Evolutionary conservation across 2,329 filamentous ascomycete species (phyloP), one percentile per base, ranked within the genome.

Genomic region (Fusarium buharicum): DNA sequence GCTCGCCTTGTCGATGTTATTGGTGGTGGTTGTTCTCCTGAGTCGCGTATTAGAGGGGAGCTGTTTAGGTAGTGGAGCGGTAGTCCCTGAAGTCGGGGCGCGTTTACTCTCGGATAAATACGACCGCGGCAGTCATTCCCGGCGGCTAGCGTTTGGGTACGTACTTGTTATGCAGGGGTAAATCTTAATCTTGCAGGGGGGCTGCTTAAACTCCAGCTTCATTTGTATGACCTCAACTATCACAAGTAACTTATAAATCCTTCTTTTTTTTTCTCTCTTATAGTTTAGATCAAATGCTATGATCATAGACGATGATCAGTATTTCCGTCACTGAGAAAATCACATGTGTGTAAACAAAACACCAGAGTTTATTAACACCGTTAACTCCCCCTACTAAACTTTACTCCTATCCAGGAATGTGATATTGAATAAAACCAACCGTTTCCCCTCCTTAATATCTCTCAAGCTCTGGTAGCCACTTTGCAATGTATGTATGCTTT

Each of bases 31-130:
- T 34, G 28, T 51, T 30, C 68, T 68, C 64, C 66, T 69, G 63
- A 67, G 53, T 64, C 60, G 56, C 60, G 27, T 13, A 59, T 47
- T 53, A 40, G 17, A 59, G 50, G 58, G 62, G 58, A 63, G 49
- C 53, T 57, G 46, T 55, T 48, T 51, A 40, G 34, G 30, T 50
- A 59, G 56, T 54, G 55, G 55, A 57, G 52, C 52, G 27, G 40
- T 31, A 40, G 44, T 59, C 36, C 55, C 54, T 65, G 28, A 37
- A 49, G 46, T 59, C 30, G 34, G 50, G 44, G 66, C 67, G 69
- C 69, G 69, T 64, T 60, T 66, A 50, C 54, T 55, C 47, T 66
- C 68, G 66, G 67, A 69, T 70, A 71, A 71, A 71, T 67, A 61
- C 69, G 59, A 70, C 59, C 62, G 69, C 63, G 62, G 51, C 62